phyloP scores from a whole-genome alignment of 768 basidiomycete genomes.

The Podaxis mareebaensis region DNA sequence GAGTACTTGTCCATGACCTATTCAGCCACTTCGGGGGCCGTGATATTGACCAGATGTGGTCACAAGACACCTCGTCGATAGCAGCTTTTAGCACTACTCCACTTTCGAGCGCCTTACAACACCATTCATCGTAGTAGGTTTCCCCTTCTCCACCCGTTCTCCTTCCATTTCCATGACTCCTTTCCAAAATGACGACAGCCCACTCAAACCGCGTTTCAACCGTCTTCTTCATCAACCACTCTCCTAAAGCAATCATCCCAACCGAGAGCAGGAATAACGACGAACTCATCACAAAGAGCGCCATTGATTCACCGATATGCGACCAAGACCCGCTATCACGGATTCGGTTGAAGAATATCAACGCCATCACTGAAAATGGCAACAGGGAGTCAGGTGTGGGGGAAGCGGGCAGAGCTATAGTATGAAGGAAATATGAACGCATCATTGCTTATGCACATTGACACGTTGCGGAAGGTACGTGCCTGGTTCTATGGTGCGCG shows the following conservation, averaged over 20 bases:
- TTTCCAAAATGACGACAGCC: not conserved
- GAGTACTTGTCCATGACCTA: too few species aligned
- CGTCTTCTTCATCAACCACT: not conserved
- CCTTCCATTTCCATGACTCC: not conserved
- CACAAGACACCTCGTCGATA: too few species aligned
- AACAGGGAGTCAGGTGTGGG: not conserved
- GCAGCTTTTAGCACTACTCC: too few species aligned
- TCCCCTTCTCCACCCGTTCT: too few species aligned
- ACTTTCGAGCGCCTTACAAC: too few species aligned
- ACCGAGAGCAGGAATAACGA: not conserved
- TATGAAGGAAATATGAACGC: not conserved
- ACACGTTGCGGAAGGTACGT: not conserved
- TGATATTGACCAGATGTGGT: too few species aligned
- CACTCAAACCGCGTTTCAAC: not conserved
- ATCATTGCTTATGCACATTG: not conserved
- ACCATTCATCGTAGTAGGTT: too few species aligned
- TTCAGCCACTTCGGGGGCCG: too few species aligned
- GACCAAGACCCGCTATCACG: not conserved
- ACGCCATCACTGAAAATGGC: not conserved
- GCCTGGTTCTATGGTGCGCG: not conserved
- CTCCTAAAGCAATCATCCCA: not conserved
- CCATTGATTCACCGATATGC: not conserved
- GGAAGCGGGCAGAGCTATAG: not conserved
- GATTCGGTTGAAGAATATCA: not conserved
- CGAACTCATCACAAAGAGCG: not conserved